A percentile compares a stretch with the other conserved stretches of the same genome.
These are phyloP conservation scores for Yarrowia phangngaensis DNA, from an alignment of 805 yeast genomes.

Conservation along the genomic window DNA sequence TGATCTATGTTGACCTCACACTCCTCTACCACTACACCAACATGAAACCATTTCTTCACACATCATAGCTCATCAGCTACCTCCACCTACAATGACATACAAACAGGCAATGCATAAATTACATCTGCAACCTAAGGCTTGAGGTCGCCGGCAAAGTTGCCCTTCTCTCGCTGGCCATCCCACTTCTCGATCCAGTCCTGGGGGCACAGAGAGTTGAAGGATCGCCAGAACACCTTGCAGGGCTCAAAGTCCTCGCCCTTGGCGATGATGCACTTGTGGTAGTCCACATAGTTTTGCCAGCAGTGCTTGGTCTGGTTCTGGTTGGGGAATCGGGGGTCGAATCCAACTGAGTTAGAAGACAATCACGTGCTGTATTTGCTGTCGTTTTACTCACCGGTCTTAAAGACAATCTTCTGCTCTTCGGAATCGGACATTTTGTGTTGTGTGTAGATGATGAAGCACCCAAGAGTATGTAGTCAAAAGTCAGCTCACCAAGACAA, in stretches of 20 bases:
- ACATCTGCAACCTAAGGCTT: conserved; percentile 23
- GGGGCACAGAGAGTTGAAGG: conserved; percentile 66
- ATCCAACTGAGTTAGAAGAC: conserved; percentile 44
- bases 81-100: conserved; percentile 1
- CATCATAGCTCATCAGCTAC: no score
- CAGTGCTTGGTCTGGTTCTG: conserved; percentile 98
- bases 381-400: conserved; percentile 19
- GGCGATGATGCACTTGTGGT: conserved; percentile 93
- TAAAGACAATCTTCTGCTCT: conserved; percentile 26
- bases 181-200: conserved; percentile 41
- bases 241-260: conserved; percentile 99
- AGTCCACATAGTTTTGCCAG: conserved; percentile 96
- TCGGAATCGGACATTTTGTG: conserved; percentile 23
- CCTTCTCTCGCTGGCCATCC: conserved; percentile 48
- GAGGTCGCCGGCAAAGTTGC: conserved; percentile 49
- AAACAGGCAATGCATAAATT: conserved; percentile 20
- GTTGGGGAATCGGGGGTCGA: conserved; percentile 94
- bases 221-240: conserved; percentile 89
- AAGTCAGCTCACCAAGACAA: conserved; percentile 25
- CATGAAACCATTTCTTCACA: no score
- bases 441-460: conserved; percentile 26
- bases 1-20: no score
- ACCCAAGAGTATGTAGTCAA: conserved; percentile 18
- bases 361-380: neutral
- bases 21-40: no score